These are phyloP conservation scores for Epichloe sibirici DNA, from an alignment of 2,329 filamentous ascomycete species.

Conservation along the genomic window DNA sequence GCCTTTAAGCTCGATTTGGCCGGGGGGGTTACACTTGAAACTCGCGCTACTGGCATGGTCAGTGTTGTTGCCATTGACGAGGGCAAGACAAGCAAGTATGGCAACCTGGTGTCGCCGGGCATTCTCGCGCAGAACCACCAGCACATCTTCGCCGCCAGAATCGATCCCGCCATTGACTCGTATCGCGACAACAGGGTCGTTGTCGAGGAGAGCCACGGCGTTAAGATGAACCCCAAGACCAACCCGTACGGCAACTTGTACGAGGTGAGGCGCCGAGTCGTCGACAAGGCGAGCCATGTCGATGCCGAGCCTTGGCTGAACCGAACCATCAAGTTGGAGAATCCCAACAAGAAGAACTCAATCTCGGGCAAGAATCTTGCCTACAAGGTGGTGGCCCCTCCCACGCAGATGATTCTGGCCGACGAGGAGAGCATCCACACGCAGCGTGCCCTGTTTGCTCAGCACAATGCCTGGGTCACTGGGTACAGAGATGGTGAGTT, in stretches of 20 bases:
- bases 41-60: conserved; percentile 54
- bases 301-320: conserved; percentile 43
- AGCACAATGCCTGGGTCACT: conserved; percentile 37
- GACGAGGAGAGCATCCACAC: conserved; percentile 30
- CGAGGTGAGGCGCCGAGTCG: conserved; percentile 33
- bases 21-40: conserved; percentile 48
- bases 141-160: conserved; percentile 53
- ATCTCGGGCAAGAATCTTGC: conserved; percentile 36
- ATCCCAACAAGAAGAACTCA: conserved; percentile 30
- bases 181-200: conserved; percentile 37
- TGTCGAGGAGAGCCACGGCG: conserved; percentile 24
- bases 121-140: conserved; percentile 59
- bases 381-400: conserved; percentile 34
- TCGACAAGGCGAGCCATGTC: conserved; percentile 34
- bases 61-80: conserved; percentile 47
- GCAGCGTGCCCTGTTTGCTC: conserved; percentile 31
- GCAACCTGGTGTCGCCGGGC: conserved; percentile 51
- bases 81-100: conserved; percentile 38
- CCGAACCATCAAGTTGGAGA: conserved; percentile 36
- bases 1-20: conserved; percentile 46
- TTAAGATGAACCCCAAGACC: conserved; percentile 32
- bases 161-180: conserved; percentile 51
- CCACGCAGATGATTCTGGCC: conserved; percentile 32
- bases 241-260: conserved; percentile 54
- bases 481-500: conserved; percentile 36